These are phyloP conservation scores for Torrubiella hemipterigena DNA, from an alignment of 2,329 filamentous ascomycete species.

Conservation along the genomic window DNA sequence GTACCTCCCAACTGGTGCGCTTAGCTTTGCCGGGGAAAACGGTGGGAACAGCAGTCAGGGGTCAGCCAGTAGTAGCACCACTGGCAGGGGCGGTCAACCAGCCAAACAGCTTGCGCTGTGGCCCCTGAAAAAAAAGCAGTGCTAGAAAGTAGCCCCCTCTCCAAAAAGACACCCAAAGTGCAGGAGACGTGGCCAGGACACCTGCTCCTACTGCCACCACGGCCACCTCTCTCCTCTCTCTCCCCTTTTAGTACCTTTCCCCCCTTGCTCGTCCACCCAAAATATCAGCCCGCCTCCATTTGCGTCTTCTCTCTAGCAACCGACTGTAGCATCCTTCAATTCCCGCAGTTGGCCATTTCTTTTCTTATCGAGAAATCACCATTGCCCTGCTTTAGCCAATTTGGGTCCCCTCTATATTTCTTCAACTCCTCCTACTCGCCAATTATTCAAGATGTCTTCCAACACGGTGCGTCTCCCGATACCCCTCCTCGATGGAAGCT, in stretches of 20 bases:
- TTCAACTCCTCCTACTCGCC: not conserved
- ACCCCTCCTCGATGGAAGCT: not conserved
- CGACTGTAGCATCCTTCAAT: not conserved
- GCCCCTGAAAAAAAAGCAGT: conserved; percentile 6
- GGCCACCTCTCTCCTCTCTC: conserved; percentile 7
- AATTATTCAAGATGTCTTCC: conserved; percentile 10
- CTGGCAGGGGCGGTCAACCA: conserved; percentile 7
- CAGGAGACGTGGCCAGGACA: not conserved
- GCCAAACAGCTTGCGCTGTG: not conserved
- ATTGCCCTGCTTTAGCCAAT: not conserved
- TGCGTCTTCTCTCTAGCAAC: not conserved
- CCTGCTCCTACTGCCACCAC: conserved; percentile 6
- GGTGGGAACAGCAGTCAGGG: conserved; percentile 4
- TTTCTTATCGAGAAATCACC: not conserved
- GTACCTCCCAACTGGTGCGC: not conserved
- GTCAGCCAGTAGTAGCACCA: conserved; percentile 1
- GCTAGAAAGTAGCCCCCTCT: not conserved
- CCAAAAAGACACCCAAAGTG: not conserved
- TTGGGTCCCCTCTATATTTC: not conserved
- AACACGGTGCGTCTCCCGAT: not conserved
- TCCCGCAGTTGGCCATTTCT: not conserved
- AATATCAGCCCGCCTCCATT: conserved; percentile 5
- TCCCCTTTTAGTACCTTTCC: conserved; percentile 9
- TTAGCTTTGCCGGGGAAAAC: conserved; percentile 3
- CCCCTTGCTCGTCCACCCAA: conserved; percentile 6